phyloP scores from a whole-genome alignment of 2,329 filamentous ascomycete species.

The Diaporthe eres region DNA sequence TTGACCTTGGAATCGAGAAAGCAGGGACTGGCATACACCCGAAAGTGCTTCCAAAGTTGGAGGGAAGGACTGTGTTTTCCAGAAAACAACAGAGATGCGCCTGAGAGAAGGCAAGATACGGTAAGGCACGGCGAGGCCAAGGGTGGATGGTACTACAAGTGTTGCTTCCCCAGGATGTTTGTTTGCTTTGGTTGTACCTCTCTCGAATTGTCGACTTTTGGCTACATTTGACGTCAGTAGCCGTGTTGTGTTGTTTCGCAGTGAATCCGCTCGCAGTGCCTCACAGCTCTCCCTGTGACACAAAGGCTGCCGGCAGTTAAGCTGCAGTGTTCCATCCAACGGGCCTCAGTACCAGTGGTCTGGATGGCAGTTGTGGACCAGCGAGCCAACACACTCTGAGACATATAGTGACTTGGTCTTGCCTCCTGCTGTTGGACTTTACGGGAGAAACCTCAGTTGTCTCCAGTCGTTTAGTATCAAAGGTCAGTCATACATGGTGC shows the following conservation, averaged over 20 bases:
- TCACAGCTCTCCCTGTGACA: slow-evolving; percentile 27
- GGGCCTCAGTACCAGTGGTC: slow-evolving; percentile 27
- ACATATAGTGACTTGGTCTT: slow-evolving; percentile 20
- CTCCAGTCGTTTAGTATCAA: background rate
- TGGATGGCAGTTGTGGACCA: slow-evolving; percentile 10
- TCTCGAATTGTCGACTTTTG: slow-evolving; percentile 17
- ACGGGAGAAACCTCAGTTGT: background rate
- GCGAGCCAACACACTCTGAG: slow-evolving; percentile 15
- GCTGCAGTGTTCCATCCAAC: slow-evolving; percentile 33
- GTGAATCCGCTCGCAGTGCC: slow-evolving; percentile 37
- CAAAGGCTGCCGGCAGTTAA: slow-evolving; percentile 41
- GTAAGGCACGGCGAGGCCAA: background rate
- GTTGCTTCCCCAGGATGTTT: background rate
- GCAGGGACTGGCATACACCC: background rate
- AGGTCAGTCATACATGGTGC: background rate
- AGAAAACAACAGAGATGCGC: background rate
- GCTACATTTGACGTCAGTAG: slow-evolving; percentile 36
- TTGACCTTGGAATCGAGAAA: background rate
- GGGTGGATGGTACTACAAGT: slow-evolving; percentile 7
- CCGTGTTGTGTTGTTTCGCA: slow-evolving; percentile 40
- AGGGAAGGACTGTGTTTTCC: background rate
- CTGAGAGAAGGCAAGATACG: background rate
- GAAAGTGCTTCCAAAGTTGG: background rate
- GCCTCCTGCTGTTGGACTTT: background rate
- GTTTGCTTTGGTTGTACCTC: slow-evolving; percentile 36